Conservation (phyloP, 768 basidiomycete genomes). For the Strobilomyces echinocephalus region DNA sequence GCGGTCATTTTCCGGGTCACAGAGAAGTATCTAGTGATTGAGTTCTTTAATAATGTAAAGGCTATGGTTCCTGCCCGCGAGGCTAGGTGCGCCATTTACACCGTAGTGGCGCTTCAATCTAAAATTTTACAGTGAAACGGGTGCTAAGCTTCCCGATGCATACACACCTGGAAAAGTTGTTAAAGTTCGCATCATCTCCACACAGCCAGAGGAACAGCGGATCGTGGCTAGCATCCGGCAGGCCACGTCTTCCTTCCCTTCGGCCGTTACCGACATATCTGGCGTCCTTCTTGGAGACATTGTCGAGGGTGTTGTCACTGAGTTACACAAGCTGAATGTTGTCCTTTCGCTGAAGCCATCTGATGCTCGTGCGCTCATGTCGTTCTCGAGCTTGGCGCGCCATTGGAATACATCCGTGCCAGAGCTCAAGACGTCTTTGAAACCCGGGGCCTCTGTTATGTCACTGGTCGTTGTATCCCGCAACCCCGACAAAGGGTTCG, state of each 20-base stretch:
- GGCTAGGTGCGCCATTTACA: conserved; percentile 54
- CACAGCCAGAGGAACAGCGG: conserved; percentile 53
- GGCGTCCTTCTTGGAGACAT: conserved; percentile 72
- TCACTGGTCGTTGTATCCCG: conserved; percentile 87
- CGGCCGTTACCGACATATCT: conserved; percentile 57
- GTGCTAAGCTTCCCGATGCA: conserved; percentile 50
- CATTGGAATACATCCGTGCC: conserved; percentile 60
- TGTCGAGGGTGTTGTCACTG: conserved; percentile 65
- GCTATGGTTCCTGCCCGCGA: conserved; percentile 79
- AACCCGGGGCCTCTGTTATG: conserved; percentile 63
- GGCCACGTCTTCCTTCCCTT: conserved; percentile 50
- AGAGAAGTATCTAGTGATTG: conserved; percentile 77
- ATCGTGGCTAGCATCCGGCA: conserved; percentile 87
- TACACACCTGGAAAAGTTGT: conserved; percentile 82
- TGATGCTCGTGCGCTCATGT: conserved; percentile 74
- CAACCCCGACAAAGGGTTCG: conserved; percentile 78
- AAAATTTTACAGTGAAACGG: conserved; percentile 54
- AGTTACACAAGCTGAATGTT: conserved; percentile 82
- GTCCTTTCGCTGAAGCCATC: conserved; percentile 69
- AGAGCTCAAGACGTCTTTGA: conserved; percentile 59
- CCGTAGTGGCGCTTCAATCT: neutral
- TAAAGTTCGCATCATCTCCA: conserved; percentile 71
- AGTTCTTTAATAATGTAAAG: conserved; percentile 86
- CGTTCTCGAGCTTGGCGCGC: conserved; percentile 83
- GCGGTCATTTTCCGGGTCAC: conserved; percentile 81